Base-by-base conservation (phyloP, 805 yeast genomes). In the Candida glaebosa region DNA sequence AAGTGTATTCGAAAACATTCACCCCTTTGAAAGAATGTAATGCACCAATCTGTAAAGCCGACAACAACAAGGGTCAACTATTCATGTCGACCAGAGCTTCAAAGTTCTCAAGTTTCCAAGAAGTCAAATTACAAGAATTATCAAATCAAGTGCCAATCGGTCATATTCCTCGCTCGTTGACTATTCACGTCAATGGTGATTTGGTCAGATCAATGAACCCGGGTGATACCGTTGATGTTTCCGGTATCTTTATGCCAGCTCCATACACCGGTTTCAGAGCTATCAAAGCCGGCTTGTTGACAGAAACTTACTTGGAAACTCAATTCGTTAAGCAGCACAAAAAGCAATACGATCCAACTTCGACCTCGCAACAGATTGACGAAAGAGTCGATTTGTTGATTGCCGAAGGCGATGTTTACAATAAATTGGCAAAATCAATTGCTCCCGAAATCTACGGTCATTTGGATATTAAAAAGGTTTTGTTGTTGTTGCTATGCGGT, bases 361-460 rank as follows among this genome's bases (percentile, higher is more conserved):
- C 77, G 24, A 56, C 84, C 37, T 79, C 82, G 25, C 67, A 73
- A 1, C 83, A 75, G 20, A 72, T 79, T 12, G 78, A 77, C 45
- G 68, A 59, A 7, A 75, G 78, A 47, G 81, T 93, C 40, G 65
- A 69, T 24, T 66, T 63, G 20, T 67, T 91, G 38, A 71, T 79
- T 35, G 50, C 63, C 1, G 71, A 75, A 31, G 95, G 93, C 18
- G 81, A 83, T 47, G 78, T 84, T 26, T 93, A 93, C 66, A 82
- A 84, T 40, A 75, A 83, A 47, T 69, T 93, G 45, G 87, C 99
- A 8, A 71, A 75, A 53, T 87, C 96, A 0, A 91, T 93, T 62
- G 99, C 99, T 0, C 99, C 99, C 0, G 99, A 93, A 68, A 93
- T 93, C 58, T 93, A 74, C 55, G 99, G 99, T 28, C 96, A 93